These are phyloP conservation scores for Aureobasidium sp. DNA, from an alignment of 2,329 filamentous ascomycete species.

Conservation along the genomic window DNA sequence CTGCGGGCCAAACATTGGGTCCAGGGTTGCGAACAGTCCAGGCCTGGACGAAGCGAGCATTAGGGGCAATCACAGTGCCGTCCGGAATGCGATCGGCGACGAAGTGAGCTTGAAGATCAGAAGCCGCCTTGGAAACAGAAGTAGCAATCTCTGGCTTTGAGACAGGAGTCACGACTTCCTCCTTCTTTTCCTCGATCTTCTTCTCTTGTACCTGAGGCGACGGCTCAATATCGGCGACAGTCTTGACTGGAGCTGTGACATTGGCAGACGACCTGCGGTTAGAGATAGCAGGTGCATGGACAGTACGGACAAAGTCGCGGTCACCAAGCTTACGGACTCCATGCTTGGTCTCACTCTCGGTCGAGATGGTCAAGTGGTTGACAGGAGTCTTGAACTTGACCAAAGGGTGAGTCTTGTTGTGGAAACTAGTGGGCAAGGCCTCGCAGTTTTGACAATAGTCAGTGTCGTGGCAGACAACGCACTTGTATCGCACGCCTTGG, in stretches of 20 bases:
- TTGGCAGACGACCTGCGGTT: constrained; percentile 8
- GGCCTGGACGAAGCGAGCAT: constrained; percentile 74
- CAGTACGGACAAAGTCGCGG: constrained; percentile 28
- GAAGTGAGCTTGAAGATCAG: constrained; percentile 56
- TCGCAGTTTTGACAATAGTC: constrained; percentile 96
- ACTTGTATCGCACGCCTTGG: constrained; percentile 87
- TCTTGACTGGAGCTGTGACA: constrained; percentile 52
- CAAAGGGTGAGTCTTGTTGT: constrained; percentile 93
- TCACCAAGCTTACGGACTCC: constrained; percentile 73
- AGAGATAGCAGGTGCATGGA: constrained; percentile 18
- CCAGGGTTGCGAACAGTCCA: constrained; percentile 90
- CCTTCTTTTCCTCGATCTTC: background rate
- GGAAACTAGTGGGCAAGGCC: constrained; percentile 71
- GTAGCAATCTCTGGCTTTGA: background rate
- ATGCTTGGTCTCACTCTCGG: constrained; percentile 66
- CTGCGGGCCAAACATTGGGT: constrained; percentile 71
- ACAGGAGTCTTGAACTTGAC: constrained; percentile 96
- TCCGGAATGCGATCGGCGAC: constrained; percentile 72
- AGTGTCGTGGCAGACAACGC: constrained; percentile 86
- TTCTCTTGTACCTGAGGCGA: constrained; percentile 6
- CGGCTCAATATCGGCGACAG: constrained; percentile 65
- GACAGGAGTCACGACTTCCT: background rate
- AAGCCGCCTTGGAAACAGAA: constrained; percentile 18
- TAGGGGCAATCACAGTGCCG: constrained; percentile 63
- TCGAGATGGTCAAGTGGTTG: constrained; percentile 79